phyloP scores from a whole-genome alignment of 495 filamentous ascomycete genomes.

The Penicillium verhagenii region DNA sequence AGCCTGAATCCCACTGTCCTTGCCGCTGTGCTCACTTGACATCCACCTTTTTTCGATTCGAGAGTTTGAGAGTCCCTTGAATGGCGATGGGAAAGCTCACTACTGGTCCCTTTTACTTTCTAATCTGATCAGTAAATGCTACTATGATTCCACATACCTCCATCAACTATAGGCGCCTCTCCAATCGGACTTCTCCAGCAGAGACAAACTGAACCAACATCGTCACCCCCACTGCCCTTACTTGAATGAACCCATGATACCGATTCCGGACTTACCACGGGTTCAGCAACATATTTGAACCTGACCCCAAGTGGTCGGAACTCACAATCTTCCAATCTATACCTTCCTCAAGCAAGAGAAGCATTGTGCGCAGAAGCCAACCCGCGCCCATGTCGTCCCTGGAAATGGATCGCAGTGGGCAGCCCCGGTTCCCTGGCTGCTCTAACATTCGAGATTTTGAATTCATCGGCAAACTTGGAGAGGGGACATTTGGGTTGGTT shows the following conservation, averaged over 20 bases:
- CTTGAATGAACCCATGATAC: background rate
- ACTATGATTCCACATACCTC: background rate
- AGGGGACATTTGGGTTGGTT: slow-evolving; percentile 91
- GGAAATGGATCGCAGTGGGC: slow-evolving; percentile 37
- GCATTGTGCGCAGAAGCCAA: background rate
- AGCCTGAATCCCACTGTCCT: too few relatives aligned
- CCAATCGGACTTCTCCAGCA: background rate
- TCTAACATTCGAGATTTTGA: slow-evolving; percentile 87
- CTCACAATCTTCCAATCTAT: background rate
- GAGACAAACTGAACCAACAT: background rate
- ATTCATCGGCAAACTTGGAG: slow-evolving; percentile 85
- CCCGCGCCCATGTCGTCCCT: slow-evolving; percentile 35
- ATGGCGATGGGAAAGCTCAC: slow-evolving; percentile 6
- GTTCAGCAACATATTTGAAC: slow-evolving; percentile 5
- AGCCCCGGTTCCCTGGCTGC: slow-evolving; percentile 70
- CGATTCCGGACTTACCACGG: background rate
- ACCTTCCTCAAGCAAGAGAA: background rate
- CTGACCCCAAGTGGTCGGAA: background rate
- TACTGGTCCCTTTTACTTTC: background rate
- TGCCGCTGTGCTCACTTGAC: background rate
- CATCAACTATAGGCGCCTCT: background rate
- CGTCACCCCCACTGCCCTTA: background rate
- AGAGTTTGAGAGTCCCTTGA: slow-evolving; percentile 2
- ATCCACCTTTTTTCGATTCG: background rate
- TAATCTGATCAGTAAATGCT: slow-evolving; percentile 1